Evolutionary conservation across 2,329 filamentous ascomycete genomes (phyloP), one percentile per base, ranked within the genome.

Genomic region (Colletotrichum filicis): DNA sequence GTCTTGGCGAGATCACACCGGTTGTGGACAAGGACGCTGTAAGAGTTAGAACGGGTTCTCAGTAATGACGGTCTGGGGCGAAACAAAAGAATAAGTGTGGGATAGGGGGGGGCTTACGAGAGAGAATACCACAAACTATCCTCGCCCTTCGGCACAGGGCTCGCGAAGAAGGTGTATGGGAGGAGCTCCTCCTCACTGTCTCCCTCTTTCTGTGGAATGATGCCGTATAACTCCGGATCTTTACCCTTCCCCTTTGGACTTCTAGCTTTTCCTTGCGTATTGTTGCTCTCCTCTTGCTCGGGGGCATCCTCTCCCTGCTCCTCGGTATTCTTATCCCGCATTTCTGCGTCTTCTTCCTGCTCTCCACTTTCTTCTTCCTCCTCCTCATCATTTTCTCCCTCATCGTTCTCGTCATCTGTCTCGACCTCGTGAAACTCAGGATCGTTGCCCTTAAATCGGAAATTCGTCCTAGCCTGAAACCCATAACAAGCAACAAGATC

Each of bases 111-210:
- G 35, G 63, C 69, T 72, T 68, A 69, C 69, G 65, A 37, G 3
- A 72, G 37, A 24, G 65, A 57, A 24, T 68, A 58, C 69, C 69
- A 72, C 11, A 72, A 24, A 35, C 69, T 72, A 35, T 69, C 14
- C 53, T 69, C 58, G 30, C 58, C 57, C 11, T 24, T 61, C 5
- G 69, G 69, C 2, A 60, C 52, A 5, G 69, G 59, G 1, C 14
- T 42, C 3, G 69, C 59, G 28, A 42, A 69, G 30, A 69, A 72
- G 7, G n/a, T 46, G n/a, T 63, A 12, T 1, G 14, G 6, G 5
- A 72, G 30, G n/a, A 28, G 7, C 2, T 3, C 7, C 26, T 35
- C 28, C 30, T 59, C 22, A 0, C 1, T 19, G 6, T 5, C 59
- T 5, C 22, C 1, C 30, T 63, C 63, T n/a, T 64, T 42, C 22